phyloP scores from a whole-genome alignment of 139 green algal species.

The Asterochloris erici region DNA sequence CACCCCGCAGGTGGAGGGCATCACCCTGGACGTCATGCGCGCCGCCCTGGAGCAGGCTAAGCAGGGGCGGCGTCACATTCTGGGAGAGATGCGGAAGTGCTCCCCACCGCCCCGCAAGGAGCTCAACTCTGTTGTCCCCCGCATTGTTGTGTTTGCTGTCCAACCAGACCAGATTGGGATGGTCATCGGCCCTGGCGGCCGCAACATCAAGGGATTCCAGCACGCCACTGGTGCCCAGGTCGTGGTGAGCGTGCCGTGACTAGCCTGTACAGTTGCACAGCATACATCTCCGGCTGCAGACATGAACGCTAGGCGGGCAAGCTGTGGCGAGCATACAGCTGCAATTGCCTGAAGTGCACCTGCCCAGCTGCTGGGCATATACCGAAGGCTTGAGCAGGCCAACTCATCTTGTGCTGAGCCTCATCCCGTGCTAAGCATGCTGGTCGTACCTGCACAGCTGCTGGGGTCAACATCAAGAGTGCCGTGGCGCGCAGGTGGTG shows the following conservation, averaged over 20 bases:
- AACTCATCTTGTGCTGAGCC: too few relatives aligned
- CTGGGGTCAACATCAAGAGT: too few relatives aligned
- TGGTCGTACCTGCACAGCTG: too few relatives aligned
- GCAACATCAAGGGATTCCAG: constrained; percentile 66
- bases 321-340: too few relatives aligned
- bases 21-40: constrained; percentile 88
- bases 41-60: constrained; percentile 73
- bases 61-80: constrained; percentile 66
- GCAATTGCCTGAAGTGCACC: too few relatives aligned
- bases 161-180: constrained; percentile 51
- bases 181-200: constrained; percentile 81
- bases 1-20: constrained; percentile 76
- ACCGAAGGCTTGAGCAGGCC: too few relatives aligned
- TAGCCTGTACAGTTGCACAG: too few relatives aligned
- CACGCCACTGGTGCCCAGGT: constrained; percentile 43
- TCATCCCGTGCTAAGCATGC: too few relatives aligned
- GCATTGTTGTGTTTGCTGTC: constrained; percentile 49
- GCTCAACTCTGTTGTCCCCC: constrained; percentile 61
- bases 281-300: too few relatives aligned
- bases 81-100: constrained; percentile 75
- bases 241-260: neutral
- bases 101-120: constrained; percentile 46
- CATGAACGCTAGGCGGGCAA: too few relatives aligned
- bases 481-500: too few relatives aligned
- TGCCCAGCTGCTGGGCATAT: too few relatives aligned